These are phyloP conservation scores for Aspergillus persii DNA, from an alignment of 2,329 filamentous ascomycete genomes.

Conservation along the genomic window DNA sequence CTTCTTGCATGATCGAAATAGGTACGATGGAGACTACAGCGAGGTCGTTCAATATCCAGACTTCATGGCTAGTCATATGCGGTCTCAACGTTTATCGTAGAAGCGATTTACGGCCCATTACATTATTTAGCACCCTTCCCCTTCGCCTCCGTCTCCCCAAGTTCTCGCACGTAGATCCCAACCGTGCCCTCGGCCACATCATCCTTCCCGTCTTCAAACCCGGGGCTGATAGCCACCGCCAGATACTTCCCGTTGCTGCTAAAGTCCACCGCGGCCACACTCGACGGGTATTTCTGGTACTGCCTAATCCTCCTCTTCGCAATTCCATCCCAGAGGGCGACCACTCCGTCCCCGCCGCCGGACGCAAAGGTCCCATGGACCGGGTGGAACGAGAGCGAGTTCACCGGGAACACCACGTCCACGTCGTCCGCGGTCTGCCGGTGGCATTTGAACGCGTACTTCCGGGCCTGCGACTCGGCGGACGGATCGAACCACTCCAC, in stretches of 20 bases:
- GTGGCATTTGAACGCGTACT: constrained; percentile 99
- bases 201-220: constrained; percentile 84
- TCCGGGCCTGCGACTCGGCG: constrained; percentile 79
- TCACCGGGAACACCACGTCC: constrained; percentile 88
- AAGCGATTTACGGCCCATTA: not conserved
- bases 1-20: not conserved
- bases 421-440: constrained; percentile 67
- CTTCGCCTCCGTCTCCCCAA: constrained; percentile 85
- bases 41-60: not conserved
- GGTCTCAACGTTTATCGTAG: constrained; percentile 9
- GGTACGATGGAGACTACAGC: not conserved
- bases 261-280: constrained; percentile 74
- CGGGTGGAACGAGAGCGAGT: constrained; percentile 85
- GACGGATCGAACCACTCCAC: constrained; percentile 98
- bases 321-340: constrained; percentile 90
- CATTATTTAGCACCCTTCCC: constrained; percentile 70
- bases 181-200: constrained; percentile 69
- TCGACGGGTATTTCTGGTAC: constrained; percentile 79
- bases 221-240: constrained; percentile 77
- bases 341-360: constrained; percentile 84
- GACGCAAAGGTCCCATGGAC: constrained; percentile 80
- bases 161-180: constrained; percentile 75
- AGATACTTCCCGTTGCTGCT: constrained; percentile 73
- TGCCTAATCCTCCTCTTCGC: constrained; percentile 86
- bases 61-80: not conserved